Evolutionary conservation across 371 early-diverging fungal species (phyloP).

Genomic region (Batkoa obscura): DNA sequence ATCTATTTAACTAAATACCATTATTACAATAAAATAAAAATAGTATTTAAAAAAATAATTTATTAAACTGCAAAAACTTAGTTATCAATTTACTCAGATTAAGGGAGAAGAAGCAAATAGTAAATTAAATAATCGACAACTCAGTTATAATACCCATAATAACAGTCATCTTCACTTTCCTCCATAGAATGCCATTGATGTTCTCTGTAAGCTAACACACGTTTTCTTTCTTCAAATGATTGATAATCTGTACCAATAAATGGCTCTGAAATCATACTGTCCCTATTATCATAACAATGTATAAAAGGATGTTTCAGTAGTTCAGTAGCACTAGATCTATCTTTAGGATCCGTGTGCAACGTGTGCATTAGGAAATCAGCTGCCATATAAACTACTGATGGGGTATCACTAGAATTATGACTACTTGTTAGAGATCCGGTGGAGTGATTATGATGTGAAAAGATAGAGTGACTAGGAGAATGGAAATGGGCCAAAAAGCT

Average conservation of each 20-base stretch:
- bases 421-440: too few relatives aligned
- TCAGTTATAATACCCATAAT: constrained; percentile 1
- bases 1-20: too few relatives aligned
- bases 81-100: too few relatives aligned
- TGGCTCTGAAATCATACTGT: background rate
- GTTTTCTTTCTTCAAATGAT: background rate
- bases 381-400: background rate
- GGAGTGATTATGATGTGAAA: background rate
- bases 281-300: background rate
- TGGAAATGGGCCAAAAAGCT: background rate
- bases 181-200: background rate
- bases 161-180: background rate
- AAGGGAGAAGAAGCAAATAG: too few relatives aligned
- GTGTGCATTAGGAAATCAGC: background rate
- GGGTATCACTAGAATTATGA: too few relatives aligned
- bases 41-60: too few relatives aligned
- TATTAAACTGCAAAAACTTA: too few relatives aligned
- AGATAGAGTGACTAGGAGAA: background rate
- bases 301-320: constrained; percentile 1
- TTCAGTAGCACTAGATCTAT: background rate
- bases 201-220: background rate
- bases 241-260: background rate
- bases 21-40: too few relatives aligned
- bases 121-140: too few relatives aligned
- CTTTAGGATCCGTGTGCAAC: background rate